Evolutionary conservation across 768 basidiomycete species (phyloP).

Genomic region (Lactarius akahatsu): DNA sequence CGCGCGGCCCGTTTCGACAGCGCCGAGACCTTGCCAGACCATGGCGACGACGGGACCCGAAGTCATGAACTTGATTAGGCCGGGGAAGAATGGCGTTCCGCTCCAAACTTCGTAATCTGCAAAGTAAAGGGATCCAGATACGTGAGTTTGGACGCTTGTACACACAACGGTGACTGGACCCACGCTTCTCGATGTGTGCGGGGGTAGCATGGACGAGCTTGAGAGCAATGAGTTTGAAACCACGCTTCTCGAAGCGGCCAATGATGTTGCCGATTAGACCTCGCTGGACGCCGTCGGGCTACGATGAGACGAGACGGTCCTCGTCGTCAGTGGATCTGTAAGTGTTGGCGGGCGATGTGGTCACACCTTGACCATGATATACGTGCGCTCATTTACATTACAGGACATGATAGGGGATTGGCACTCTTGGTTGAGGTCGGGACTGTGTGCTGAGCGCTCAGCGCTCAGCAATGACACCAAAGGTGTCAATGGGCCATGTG

Average conservation of each 20-base stretch:
- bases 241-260: slow-evolving; percentile 93
- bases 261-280: slow-evolving; percentile 95
- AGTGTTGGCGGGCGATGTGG: neutral
- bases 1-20: slow-evolving; percentile 90
- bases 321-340: slow-evolving; percentile 14
- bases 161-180: slow-evolving; percentile 17
- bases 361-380: slow-evolving; percentile 98
- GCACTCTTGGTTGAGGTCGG: slow-evolving; percentile 26
- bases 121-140: neutral
- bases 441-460: neutral
- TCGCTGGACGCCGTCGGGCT: slow-evolving; percentile 99
- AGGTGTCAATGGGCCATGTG: too few relatives aligned
- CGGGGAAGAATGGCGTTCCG: slow-evolving; percentile 94
- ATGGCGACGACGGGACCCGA: slow-evolving; percentile 94
- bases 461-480: too few relatives aligned
- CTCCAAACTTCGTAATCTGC: slow-evolving; percentile 95
- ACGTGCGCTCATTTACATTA: slow-evolving; percentile 74
- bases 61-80: slow-evolving; percentile 94
- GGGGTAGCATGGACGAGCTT: slow-evolving; percentile 82
- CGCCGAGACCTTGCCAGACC: slow-evolving; percentile 94
- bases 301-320: slow-evolving; percentile 26
- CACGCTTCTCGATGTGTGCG: slow-evolving; percentile 90
- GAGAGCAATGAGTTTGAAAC: slow-evolving; percentile 94
- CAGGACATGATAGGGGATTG: slow-evolving; percentile 51
- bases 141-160: neutral